Percentiles rank a stretch among this genome's conserved stretches.
Evolutionary conservation across 2,329 filamentous ascomycete genomes (phyloP).

Genomic region (Ophiostoma tasmaniense): DNA sequence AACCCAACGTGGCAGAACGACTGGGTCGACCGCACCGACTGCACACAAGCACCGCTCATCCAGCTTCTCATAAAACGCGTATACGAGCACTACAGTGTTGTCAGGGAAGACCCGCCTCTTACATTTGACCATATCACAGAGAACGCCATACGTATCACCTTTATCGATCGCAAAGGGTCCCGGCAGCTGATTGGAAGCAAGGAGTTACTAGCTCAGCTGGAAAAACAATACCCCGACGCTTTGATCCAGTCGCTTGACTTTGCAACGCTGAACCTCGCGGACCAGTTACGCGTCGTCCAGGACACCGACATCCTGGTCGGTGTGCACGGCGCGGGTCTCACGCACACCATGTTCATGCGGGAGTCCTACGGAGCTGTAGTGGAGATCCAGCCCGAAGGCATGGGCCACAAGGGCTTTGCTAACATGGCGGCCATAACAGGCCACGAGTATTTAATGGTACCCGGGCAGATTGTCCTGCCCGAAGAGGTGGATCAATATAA

Average conservation of each 20-base stretch:
- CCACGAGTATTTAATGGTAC: conserved; percentile 31
- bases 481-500: conserved; percentile 6
- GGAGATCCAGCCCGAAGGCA: conserved; percentile 33
- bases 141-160: conserved; percentile 26
- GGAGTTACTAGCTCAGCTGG: conserved; percentile 22
- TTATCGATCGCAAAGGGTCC: conserved; percentile 28
- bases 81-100: conserved; percentile 24
- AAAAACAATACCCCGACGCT: not conserved
- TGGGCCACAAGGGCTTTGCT: conserved; percentile 34
- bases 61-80: conserved; percentile 28
- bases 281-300: conserved; percentile 30
- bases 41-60: conserved; percentile 26
- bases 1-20: conserved; percentile 37
- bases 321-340: conserved; percentile 37
- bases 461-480: conserved; percentile 21
- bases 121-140: conserved; percentile 6
- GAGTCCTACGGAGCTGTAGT: conserved; percentile 29
- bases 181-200: conserved; percentile 27
- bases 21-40: conserved; percentile 27
- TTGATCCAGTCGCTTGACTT: conserved; percentile 29
- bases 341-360: conserved; percentile 35
- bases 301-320: conserved; percentile 36
- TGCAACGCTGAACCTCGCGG: conserved; percentile 28
- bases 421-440: conserved; percentile 34
- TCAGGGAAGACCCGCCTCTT: not conserved